Base-by-base conservation (phyloP, 2,329 filamentous ascomycete species). In the Stachybotrys elegans region DNA sequence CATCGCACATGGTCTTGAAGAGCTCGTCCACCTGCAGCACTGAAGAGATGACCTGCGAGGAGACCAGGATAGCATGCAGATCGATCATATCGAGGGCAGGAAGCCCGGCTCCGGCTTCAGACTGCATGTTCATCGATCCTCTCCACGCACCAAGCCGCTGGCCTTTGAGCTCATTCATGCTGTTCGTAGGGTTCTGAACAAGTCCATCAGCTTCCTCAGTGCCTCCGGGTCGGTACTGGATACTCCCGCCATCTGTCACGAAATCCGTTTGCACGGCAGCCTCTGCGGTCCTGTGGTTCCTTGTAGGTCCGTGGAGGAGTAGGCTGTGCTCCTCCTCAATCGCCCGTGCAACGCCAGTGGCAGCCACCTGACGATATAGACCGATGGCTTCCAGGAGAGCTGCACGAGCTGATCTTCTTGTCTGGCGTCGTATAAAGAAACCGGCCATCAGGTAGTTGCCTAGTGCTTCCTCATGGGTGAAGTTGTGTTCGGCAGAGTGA, bases 81-180 rank as follows among this genome's bases (percentile, higher is more conserved):
- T 91, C 87, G 57, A 92, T 83, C 83, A 92, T 90, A 65, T 92
- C 87, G 43, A 92, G 74, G 22, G 85, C 82, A 32, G 85, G 84
- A 47, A 90, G 71, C 11, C 83, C 82, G 27, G 71, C 78, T 3
- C 76, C 78, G 17, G 76, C 70, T 50, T 81, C 79, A 6, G 75
- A 63, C 46, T 76, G 73, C 38, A 68, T 58, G 41, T 74, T 67
- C 66, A 79, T 80, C 11, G 77, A 75, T 14, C 78, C 78, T 52
- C 79, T 72, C 80, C 80, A 84, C n/a, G 75, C 77, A 34, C 76
- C 77, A 58, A 82, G 78, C 29, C 77, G 71, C 42, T 79, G 78
- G 37, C 77, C 78, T 51, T 72, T 76, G 6, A 71, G 66, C 42
- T 80, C 76, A 1, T 66, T 64, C 49, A 72, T 70, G 43, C 61